Conservation (phyloP, 2,329 filamentous ascomycete species). For the Phialophora verrucosa region DNA sequence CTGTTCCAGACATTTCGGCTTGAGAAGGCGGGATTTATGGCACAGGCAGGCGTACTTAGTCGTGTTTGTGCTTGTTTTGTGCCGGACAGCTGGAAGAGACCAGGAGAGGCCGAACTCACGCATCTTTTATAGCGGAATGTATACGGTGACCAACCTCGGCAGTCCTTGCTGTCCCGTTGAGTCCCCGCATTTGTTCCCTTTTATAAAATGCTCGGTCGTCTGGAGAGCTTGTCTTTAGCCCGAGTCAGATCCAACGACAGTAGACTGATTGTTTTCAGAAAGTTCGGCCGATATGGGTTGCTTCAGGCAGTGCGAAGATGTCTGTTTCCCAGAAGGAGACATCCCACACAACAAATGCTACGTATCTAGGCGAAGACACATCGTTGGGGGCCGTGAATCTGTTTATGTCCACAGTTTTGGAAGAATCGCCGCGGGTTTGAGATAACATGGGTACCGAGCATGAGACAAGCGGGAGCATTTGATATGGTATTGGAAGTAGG, state of each 20-base stretch:
- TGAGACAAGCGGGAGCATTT: neutral
- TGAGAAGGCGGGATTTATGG: neutral
- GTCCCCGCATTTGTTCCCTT: neutral
- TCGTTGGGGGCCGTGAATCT: neutral
- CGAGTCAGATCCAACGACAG: neutral
- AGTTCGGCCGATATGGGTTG: neutral
- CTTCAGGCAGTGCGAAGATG: neutral
- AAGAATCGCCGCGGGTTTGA: neutral
- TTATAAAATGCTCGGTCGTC: neutral
- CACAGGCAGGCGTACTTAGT: neutral
- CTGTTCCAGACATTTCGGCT: constrained; percentile 18
- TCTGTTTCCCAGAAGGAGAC: neutral
- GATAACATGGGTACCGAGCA: neutral
- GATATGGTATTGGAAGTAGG: neutral
- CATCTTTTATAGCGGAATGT: neutral
- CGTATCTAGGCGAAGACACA: neutral
- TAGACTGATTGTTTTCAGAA: neutral
- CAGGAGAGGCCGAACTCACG: neutral
- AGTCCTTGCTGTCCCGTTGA: no score
- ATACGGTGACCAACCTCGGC: no score
- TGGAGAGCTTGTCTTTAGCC: neutral
- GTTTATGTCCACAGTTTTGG: neutral
- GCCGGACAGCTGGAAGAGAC: neutral
- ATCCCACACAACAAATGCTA: neutral
- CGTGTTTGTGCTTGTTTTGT: neutral